Conservation (phyloP, 345 rosid genomes). For the Raphanus raphanistrum region DNA sequence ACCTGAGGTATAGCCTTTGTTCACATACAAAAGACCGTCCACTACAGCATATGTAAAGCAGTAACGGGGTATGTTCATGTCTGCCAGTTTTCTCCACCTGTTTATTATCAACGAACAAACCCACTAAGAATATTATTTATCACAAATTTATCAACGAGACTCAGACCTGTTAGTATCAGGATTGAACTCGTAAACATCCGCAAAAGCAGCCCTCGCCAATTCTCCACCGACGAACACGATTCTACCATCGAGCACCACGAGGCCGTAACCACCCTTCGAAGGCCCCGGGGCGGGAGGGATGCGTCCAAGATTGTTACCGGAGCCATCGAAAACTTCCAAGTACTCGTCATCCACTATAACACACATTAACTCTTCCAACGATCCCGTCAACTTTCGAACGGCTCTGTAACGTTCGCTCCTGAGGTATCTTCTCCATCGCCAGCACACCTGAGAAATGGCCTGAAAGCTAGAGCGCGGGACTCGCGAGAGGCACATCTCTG, state of each 20-base stretch:
- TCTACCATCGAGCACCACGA: too few species aligned
- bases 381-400: conserved; percentile 57
- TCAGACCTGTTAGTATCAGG: not conserved
- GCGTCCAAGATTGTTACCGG: conserved; percentile 49
- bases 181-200: not conserved
- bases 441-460: conserved; percentile 64
- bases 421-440: conserved; percentile 70
- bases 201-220: not conserved
- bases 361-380: conserved; percentile 74
- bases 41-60: not conserved
- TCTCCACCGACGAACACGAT: too few species aligned
- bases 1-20: not conserved
- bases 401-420: conserved; percentile 66
- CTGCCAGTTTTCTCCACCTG: not conserved
- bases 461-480: conserved; percentile 29
- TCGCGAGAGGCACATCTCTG: conserved; percentile 49
- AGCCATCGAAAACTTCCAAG: conserved; percentile 74
- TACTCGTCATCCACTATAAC: conserved; percentile 59
- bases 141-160: too few species aligned
- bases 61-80: not conserved
- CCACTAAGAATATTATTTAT: too few species aligned
- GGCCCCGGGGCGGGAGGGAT: conserved; percentile 77
- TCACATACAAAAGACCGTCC: not conserved
- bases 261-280: too few species aligned
- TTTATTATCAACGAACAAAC: too few species aligned